Evolutionary conservation across 441 rosid genomes (phyloP).

Genomic region (Eugenia klotzschiana): DNA sequence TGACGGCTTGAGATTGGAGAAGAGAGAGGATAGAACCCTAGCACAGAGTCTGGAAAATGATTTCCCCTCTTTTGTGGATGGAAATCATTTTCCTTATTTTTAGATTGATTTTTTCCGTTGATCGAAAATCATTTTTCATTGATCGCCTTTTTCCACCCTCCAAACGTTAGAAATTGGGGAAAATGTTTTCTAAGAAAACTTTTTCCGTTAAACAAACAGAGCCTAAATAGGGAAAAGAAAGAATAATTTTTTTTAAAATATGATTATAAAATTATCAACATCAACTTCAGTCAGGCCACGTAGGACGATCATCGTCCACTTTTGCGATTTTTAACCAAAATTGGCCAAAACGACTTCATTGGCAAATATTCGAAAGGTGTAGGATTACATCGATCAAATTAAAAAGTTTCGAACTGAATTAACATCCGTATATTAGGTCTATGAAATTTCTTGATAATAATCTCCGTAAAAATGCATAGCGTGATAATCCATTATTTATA

Average conservation of each 20-base stretch:
- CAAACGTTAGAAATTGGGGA: no score
- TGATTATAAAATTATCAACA: neutral
- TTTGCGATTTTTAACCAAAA: neutral
- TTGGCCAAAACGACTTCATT: accelerated
- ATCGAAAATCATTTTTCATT: no score
- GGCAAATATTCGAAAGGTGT: neutral
- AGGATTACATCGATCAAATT: neutral
- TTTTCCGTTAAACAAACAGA: no score
- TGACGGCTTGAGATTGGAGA: neutral
- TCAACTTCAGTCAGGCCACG: accelerated
- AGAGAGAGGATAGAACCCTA: neutral
- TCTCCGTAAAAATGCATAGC: neutral
- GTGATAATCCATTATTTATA: neutral
- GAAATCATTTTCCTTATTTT: no score
- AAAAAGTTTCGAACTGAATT: neutral
- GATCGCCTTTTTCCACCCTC: no score
- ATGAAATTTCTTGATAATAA: neutral
- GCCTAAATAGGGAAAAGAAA: neutral
- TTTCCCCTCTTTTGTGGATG: no score
- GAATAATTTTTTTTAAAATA: neutral
- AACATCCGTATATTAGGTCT: neutral
- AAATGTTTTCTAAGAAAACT: no score
- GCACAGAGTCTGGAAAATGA: no score
- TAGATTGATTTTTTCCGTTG: no score
- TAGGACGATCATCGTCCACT: accelerated